phyloP scores from a whole-genome alignment of 306 rosid species.

The Dryas alaskensis region DNA sequence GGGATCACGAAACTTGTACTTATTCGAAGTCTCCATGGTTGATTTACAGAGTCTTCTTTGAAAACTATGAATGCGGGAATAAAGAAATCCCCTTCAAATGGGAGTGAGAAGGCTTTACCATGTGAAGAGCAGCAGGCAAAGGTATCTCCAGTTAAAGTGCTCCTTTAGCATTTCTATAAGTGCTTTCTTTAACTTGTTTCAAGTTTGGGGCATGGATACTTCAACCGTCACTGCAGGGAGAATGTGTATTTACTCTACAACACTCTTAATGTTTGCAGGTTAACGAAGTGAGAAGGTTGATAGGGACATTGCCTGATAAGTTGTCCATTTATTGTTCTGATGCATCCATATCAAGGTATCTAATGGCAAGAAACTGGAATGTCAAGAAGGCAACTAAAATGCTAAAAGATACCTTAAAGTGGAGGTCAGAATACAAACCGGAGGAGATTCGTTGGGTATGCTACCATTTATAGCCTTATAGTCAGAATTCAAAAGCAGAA shows the following conservation, averaged over 20 bases:
- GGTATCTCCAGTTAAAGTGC: conserved; percentile 42
- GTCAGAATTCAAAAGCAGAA: conserved; percentile 1
- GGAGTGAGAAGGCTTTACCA: conserved; percentile 35
- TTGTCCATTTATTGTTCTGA: conserved; percentile 71
- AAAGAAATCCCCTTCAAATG: conserved; percentile 53
- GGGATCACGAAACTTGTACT: conserved; percentile 10
- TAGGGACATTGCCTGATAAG: conserved; percentile 63
- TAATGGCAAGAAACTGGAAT: conserved; percentile 84
- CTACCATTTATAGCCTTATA: conserved; percentile 2
- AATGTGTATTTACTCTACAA: background rate
- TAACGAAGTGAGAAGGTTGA: conserved; percentile 64
- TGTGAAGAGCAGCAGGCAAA: conserved; percentile 59
- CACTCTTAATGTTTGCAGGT: conserved; percentile 45
- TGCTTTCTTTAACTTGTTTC: conserved; percentile 5
- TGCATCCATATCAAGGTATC: conserved; percentile 64
- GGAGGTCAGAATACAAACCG: conserved; percentile 79
- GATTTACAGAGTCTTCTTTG: conserved; percentile 32
- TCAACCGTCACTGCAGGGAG: conserved; percentile 17
- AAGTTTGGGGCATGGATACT: conserved; percentile 14
- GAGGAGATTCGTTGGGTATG: conserved; percentile 91
- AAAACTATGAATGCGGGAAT: conserved; percentile 50
- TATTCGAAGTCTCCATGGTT: conserved; percentile 31
- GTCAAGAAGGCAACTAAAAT: conserved; percentile 84
- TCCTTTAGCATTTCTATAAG: background rate
- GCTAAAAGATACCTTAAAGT: conserved; percentile 74